These are phyloP conservation scores for Pseudogymnoascus sp. DNA, from an alignment of 2,329 filamentous ascomycete species.

Conservation along the genomic window DNA sequence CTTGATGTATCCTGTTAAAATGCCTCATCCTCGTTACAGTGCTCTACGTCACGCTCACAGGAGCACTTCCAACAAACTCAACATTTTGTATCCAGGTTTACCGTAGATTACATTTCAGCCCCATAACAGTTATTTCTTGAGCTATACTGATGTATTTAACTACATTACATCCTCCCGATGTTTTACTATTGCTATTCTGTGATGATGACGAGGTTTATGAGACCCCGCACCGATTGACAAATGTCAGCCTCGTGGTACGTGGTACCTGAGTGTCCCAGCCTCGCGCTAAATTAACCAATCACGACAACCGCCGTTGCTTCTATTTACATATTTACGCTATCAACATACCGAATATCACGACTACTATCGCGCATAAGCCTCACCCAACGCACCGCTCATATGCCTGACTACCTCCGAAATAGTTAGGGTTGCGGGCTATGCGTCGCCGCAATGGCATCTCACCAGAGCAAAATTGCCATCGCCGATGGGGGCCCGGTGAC, in stretches of 20 bases:
- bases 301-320: background rate
- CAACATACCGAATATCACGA: background rate
- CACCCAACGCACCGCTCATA: background rate
- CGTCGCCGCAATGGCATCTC: background rate
- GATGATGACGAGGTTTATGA: background rate
- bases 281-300: background rate
- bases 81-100: background rate
- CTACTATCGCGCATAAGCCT: background rate
- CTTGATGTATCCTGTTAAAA: background rate
- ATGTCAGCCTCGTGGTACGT: conserved; percentile 1
- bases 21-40: background rate
- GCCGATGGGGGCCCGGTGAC: background rate
- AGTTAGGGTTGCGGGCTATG: background rate
- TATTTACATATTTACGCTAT: conserved; percentile 7
- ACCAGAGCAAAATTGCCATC: conserved; percentile 6
- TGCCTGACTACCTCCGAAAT: background rate
- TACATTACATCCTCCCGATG: background rate
- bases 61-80: background rate
- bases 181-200: background rate
- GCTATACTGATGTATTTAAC: background rate
- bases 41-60: background rate
- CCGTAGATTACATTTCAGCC: background rate
- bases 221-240: background rate
- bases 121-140: background rate
- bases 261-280: background rate